phyloP scores from a whole-genome alignment of 805 yeast species.

The Ogataea nakhonphanomensis region DNA sequence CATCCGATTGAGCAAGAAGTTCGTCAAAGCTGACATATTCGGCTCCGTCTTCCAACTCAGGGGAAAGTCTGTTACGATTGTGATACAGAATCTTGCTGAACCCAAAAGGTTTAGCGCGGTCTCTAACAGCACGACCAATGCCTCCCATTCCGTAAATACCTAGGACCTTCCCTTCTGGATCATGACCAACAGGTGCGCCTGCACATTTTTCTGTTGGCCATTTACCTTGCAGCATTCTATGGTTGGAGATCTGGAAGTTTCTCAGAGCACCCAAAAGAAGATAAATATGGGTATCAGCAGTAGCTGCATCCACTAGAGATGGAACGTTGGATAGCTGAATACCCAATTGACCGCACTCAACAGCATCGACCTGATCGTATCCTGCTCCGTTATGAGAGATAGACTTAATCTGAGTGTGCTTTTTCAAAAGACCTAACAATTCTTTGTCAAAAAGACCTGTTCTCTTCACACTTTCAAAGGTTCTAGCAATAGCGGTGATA shows the following conservation, averaged over 20 bases:
- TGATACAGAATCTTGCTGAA: slow-evolving; percentile 67
- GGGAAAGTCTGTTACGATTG: slow-evolving; percentile 57
- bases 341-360: slow-evolving; percentile 36
- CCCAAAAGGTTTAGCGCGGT: slow-evolving; percentile 73
- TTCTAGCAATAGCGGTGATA: slow-evolving; percentile 40
- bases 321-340: slow-evolving; percentile 55
- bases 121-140: slow-evolving; percentile 77
- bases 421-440: slow-evolving; percentile 36
- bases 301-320: slow-evolving; percentile 48
- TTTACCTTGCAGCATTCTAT: slow-evolving; percentile 50
- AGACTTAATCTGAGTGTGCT: slow-evolving; percentile 34
- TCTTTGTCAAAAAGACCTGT: slow-evolving; percentile 46
- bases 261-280: slow-evolving; percentile 50
- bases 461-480: slow-evolving; percentile 36
- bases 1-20: slow-evolving; percentile 58
- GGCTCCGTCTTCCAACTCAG: slow-evolving; percentile 66
- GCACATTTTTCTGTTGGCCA: slow-evolving; percentile 53
- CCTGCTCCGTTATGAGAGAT: slow-evolving; percentile 57
- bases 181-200: slow-evolving; percentile 65
- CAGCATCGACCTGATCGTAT: slow-evolving; percentile 49
- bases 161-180: slow-evolving; percentile 70
- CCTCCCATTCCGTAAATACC: slow-evolving; percentile 91
- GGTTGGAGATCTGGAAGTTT: slow-evolving; percentile 59
- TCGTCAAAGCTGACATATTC: slow-evolving; percentile 72
- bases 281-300: slow-evolving; percentile 55